phyloP scores from a whole-genome alignment of 345 rosid genomes.

The Aquilaria malaccensis region DNA sequence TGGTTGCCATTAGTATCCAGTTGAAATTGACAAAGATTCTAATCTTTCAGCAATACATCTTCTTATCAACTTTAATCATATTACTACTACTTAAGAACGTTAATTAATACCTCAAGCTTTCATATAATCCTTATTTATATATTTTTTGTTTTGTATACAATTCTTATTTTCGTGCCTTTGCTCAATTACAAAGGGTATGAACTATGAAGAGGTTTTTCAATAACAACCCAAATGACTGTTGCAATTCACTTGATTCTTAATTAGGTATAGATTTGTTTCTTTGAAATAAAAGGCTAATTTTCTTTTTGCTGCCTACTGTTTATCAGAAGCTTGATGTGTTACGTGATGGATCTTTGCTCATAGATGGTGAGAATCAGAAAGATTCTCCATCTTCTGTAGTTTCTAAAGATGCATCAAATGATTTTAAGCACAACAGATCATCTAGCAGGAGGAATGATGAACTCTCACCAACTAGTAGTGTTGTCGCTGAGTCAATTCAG shows the following conservation, averaged over 20 bases:
- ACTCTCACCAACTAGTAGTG: constrained; percentile 55
- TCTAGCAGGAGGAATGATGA: constrained; percentile 83
- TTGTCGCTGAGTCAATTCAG: constrained; percentile 63
- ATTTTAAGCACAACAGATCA: constrained; percentile 55
- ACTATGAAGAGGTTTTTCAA: too few species aligned
- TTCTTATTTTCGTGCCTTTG: too few species aligned
- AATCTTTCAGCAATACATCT: too few species aligned
- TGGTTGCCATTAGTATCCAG: too few species aligned
- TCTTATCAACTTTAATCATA: too few species aligned
- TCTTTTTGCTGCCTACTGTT: constrained; percentile 16
- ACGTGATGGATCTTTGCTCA: constrained; percentile 44
- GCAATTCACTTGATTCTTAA: neutral
- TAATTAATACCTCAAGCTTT: too few species aligned
- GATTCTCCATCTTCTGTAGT: constrained; percentile 43
- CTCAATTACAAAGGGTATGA: too few species aligned
- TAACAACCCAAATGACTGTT: neutral
- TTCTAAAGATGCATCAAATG: constrained; percentile 45
- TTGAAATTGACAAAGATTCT: too few species aligned
- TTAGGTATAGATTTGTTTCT: too few species aligned
- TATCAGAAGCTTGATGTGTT: constrained; percentile 46
- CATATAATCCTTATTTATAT: too few species aligned
- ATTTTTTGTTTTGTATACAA: too few species aligned
- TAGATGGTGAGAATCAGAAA: constrained; percentile 52
- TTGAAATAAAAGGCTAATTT: neutral
- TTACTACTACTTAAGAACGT: too few species aligned